Conservation (phyloP, 2,329 filamentous ascomycete species). For the Akanthomyces uredinophilus region DNA sequence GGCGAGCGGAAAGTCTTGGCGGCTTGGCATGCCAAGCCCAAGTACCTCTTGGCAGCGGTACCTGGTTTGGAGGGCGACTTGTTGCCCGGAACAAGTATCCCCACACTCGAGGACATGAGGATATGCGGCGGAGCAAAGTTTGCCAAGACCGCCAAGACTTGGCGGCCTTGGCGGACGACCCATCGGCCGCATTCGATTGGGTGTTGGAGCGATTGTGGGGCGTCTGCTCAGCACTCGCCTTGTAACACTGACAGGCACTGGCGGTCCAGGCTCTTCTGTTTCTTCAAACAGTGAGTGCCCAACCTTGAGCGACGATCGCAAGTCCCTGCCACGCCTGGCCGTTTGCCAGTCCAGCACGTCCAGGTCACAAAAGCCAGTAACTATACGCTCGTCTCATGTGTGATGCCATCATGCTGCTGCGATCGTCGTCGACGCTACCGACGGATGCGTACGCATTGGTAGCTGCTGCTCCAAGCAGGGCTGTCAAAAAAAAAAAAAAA, state of each 20-base stretch:
- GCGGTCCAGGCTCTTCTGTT: slow-evolving; percentile 14
- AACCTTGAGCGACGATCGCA: not conserved
- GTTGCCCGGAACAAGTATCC: not conserved
- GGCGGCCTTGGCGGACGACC: slow-evolving; percentile 34
- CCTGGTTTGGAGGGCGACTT: not conserved
- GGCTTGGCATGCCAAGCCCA: slow-evolving; percentile 32
- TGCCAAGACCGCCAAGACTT: slow-evolving; percentile 36
- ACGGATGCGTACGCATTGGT: not conserved
- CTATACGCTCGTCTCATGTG: not conserved
- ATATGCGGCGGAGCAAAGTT: slow-evolving; percentile 23
- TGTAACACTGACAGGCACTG: slow-evolving; percentile 12
- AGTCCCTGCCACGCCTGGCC: not conserved
- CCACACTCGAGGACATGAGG: not conserved
- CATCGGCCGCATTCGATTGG: slow-evolving; percentile 27
- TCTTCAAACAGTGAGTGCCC: slow-evolving; percentile 1
- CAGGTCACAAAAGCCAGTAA: not conserved
- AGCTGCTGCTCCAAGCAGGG: not conserved
- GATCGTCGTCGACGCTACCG: not conserved
- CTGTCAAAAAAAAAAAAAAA: no score
- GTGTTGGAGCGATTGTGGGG: not conserved
- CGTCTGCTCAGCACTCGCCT: slow-evolving; percentile 6
- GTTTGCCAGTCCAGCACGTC: not conserved
- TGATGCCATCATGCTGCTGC: slow-evolving; percentile 1
- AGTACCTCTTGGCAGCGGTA: slow-evolving; percentile 19
- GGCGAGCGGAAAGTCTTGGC: slow-evolving; percentile 34